These are phyloP conservation scores for Trametes hirsuta DNA, from an alignment of 1,284 basidiomycete genomes.

Conservation along the genomic window DNA sequence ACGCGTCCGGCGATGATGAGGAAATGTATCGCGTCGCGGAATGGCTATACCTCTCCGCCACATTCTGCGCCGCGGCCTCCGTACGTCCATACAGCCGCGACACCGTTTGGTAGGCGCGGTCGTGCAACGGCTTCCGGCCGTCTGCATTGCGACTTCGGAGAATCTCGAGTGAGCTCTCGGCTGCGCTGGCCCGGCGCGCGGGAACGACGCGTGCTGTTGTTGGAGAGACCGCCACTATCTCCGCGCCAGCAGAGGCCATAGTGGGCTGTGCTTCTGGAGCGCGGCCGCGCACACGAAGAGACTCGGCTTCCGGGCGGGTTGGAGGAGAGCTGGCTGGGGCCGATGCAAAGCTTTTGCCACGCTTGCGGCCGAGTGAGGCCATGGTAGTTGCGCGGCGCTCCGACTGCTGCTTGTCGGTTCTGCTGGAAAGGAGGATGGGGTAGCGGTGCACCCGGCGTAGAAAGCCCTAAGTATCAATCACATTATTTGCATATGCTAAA, in stretches of 20 bases:
- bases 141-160: slow-evolving; percentile 29
- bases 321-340: slow-evolving; percentile 21
- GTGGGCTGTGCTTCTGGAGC: slow-evolving; percentile 31
- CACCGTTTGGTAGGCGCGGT: slow-evolving; percentile 23
- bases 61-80: slow-evolving; percentile 7
- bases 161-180: slow-evolving; percentile 40
- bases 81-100: slow-evolving; percentile 12
- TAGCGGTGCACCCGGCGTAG: slow-evolving; percentile 91
- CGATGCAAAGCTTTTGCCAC: slow-evolving; percentile 27
- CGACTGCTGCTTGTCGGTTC: slow-evolving; percentile 5
- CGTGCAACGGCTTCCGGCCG: slow-evolving; percentile 16
- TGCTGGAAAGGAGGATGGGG: slow-evolving; percentile 66
- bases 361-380: slow-evolving; percentile 26
- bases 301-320: slow-evolving; percentile 16
- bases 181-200: slow-evolving; percentile 35
- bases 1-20: slow-evolving; percentile 28
- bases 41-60: background rate
- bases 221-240: slow-evolving; percentile 23
- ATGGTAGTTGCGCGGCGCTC: slow-evolving; percentile 10
- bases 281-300: slow-evolving; percentile 21
- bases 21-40: slow-evolving; percentile 13
- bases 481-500: background rate
- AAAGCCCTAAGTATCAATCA: slow-evolving; percentile 68
- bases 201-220: slow-evolving; percentile 14
- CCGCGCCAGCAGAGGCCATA: slow-evolving; percentile 29